A percentile compares a stretch with the other conserved stretches of the same genome.
Conservation (phyloP, 768 basidiomycete species). For the Leccinum disarticulatum region DNA sequence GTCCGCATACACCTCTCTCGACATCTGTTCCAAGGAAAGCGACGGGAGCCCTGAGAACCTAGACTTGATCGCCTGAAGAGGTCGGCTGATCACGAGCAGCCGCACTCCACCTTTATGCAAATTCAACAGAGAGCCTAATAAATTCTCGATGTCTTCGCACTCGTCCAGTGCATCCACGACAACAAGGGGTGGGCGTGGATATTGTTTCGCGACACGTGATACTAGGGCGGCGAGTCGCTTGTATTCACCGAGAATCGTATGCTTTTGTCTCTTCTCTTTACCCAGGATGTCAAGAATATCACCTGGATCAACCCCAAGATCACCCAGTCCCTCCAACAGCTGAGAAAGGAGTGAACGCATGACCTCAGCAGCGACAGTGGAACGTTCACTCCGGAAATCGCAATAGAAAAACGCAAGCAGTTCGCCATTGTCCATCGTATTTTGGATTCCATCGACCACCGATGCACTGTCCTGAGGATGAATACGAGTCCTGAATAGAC, state of each 20-base stretch:
- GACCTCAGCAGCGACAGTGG: no score
- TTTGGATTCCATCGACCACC: not conserved
- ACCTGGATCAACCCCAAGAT: not conserved
- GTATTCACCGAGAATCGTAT: not conserved
- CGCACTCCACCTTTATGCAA: conserved; percentile 1
- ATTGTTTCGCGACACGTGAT: not conserved
- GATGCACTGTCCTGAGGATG: not conserved
- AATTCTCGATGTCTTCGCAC: conserved; percentile 8
- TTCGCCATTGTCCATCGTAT: no score
- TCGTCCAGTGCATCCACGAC: conserved; percentile 21
- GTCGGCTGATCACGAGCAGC: conserved; percentile 8
- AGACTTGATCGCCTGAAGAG: conserved; percentile 8
- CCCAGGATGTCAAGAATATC: not conserved
- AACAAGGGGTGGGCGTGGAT: not conserved
- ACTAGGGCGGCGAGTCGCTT: not conserved
- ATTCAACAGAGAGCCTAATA: not conserved
- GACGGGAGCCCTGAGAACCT: not conserved
- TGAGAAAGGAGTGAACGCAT: no score
- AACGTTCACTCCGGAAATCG: no score
- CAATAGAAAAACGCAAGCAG: no score
- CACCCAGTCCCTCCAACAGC: not conserved
- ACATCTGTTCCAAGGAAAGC: conserved; percentile 4
- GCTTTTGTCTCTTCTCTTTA: not conserved
- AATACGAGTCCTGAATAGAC: not conserved
- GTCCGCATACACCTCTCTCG: conserved; percentile 5